Conservation (phyloP, 495 filamentous ascomycete genomes). For the Acidiella bohemica region DNA sequence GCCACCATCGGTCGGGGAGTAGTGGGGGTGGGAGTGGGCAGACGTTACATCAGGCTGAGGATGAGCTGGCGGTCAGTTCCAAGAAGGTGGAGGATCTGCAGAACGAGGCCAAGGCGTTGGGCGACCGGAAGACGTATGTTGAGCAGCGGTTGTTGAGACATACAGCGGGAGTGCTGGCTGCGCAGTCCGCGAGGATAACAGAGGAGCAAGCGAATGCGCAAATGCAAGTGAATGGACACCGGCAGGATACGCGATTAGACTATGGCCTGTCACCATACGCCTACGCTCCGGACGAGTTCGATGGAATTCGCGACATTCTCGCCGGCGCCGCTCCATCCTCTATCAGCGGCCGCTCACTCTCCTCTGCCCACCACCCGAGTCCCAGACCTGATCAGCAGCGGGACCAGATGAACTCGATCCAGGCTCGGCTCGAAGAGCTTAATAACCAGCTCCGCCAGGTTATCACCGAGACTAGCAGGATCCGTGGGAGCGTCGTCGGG, state of each 20-base stretch:
- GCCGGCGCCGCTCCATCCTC: constrained; percentile 6
- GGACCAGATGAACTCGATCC: constrained; percentile 36
- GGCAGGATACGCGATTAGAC: no score
- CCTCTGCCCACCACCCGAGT: no score
- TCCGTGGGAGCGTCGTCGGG: constrained; percentile 15
- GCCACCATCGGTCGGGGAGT: constrained; percentile 18
- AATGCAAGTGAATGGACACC: constrained; percentile 7
- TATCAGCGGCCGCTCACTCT: no score
- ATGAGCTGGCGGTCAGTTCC: constrained; percentile 59
- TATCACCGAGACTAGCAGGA: constrained; percentile 41
- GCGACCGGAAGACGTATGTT: constrained; percentile 56
- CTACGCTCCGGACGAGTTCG: constrained; percentile 57
- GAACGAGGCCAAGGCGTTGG: constrained; percentile 61
- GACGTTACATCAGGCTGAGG: constrained; percentile 46
- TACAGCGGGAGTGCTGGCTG: constrained; percentile 58
- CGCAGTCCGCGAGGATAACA: constrained; percentile 4
- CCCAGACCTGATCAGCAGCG: constrained; percentile 35
- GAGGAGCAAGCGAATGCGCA: neutral
- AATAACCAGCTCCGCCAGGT: constrained; percentile 56
- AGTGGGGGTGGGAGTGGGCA: constrained; percentile 40
- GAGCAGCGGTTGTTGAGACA: constrained; percentile 69
- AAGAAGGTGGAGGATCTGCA: constrained; percentile 77
- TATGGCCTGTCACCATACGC: constrained; percentile 76
- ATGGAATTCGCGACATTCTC: constrained; percentile 36
- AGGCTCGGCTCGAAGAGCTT: constrained; percentile 56